Conservation (phyloP, 2,329 filamentous ascomycete species). For the Fusarium palustre region DNA sequence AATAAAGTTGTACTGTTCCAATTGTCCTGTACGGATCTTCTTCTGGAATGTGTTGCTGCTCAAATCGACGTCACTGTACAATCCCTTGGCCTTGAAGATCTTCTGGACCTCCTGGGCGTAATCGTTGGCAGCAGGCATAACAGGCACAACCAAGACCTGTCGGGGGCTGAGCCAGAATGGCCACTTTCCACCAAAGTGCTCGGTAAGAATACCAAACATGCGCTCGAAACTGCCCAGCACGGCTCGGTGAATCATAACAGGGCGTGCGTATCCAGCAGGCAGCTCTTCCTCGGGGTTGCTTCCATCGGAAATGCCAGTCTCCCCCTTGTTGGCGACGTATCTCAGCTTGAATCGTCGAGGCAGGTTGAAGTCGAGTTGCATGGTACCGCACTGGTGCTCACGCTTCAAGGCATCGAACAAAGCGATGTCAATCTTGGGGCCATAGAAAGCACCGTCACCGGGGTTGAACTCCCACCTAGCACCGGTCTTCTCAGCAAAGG, state of each 20-base stretch:
- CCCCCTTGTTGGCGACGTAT: constrained; percentile 64
- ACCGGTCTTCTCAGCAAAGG: constrained; percentile 72
- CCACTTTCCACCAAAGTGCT: constrained; percentile 90
- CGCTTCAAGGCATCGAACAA: constrained; percentile 88
- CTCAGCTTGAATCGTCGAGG: constrained; percentile 57
- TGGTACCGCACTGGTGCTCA: constrained; percentile 74
- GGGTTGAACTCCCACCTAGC: constrained; percentile 90
- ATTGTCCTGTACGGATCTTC: constrained; percentile 86
- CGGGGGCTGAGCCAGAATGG: constrained; percentile 90
- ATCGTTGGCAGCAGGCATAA: constrained; percentile 82
- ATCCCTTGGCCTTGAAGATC: constrained; percentile 73
- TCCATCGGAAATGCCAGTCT: constrained; percentile 57
- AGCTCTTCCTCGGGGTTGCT: constrained; percentile 59
- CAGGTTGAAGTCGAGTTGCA: constrained; percentile 93
- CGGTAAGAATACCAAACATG: constrained; percentile 79
- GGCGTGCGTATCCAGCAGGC: constrained; percentile 77
- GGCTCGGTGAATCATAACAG: constrained; percentile 88
- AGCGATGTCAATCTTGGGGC: constrained; percentile 97
- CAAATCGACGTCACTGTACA: constrained; percentile 72
- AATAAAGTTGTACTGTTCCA: constrained; percentile 87
- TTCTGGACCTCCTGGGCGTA: constrained; percentile 81
- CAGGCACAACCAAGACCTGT: constrained; percentile 70
- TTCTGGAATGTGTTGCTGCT: constrained; percentile 85
- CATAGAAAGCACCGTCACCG: constrained; percentile 97
- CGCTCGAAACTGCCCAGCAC: constrained; percentile 78